Percentiles rank a stretch among this genome's conserved stretches.
phyloP scores from a whole-genome alignment of 371 early-diverging fungal species.

The Apophysomyces ossiformis region DNA sequence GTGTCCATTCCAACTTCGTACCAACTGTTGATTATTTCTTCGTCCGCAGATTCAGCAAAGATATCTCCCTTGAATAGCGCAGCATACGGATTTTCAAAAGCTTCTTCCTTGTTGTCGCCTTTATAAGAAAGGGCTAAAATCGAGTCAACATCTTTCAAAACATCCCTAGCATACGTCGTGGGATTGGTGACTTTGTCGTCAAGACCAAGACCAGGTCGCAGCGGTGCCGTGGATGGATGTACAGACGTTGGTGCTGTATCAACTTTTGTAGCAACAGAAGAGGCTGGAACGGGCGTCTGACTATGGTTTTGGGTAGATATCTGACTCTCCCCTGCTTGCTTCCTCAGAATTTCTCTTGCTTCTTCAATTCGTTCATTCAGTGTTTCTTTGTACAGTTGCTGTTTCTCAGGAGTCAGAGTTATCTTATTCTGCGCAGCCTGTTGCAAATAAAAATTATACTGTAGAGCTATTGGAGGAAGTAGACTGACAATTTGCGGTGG shows the following conservation, averaged over 20 bases:
- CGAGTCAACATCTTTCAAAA: constrained; percentile 37
- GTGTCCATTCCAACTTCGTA: constrained; percentile 45
- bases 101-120: constrained; percentile 47
- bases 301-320: constrained; percentile 13
- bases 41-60: constrained; percentile 19
- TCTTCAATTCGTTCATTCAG: constrained; percentile 36
- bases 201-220: constrained; percentile 41
- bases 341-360: constrained; percentile 25
- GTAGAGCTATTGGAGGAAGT: constrained; percentile 38
- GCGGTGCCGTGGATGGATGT: constrained; percentile 1
- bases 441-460: constrained; percentile 37
- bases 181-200: constrained; percentile 38
- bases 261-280: background rate
- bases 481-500: constrained; percentile 38
- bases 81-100: constrained; percentile 22
- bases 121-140: constrained; percentile 29
- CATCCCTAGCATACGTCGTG: constrained; percentile 40
- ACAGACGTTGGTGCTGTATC: background rate
- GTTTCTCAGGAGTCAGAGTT: constrained; percentile 21
- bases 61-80: constrained; percentile 9
- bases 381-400: constrained; percentile 35
- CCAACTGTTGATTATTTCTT: constrained; percentile 25
- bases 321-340: constrained; percentile 11
- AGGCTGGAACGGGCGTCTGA: constrained; percentile 7
- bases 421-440: constrained; percentile 38